Evolutionary conservation across 2,329 filamentous ascomycete species (phyloP).

Genomic region (Hypoxylon sp.): DNA sequence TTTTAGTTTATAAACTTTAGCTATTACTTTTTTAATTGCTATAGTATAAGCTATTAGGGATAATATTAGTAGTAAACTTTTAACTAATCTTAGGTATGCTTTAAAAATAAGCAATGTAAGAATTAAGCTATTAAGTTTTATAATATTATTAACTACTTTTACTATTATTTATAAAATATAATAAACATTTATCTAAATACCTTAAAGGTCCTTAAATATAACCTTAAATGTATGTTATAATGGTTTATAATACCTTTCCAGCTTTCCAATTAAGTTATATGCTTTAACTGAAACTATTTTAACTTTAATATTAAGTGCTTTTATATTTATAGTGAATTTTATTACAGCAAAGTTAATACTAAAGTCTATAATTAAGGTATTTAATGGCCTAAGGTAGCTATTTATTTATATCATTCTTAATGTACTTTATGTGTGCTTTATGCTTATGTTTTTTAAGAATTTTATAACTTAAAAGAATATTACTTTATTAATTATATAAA

Average conservation of each 20-base stretch:
- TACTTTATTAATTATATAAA: conserved; percentile 3
- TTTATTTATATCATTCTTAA: not conserved
- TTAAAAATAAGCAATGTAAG: conserved; percentile 13
- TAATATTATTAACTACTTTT: conserved; percentile 13
- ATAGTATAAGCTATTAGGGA: too few species aligned
- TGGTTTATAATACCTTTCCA: too few species aligned
- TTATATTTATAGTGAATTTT: not conserved
- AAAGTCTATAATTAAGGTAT: not conserved
- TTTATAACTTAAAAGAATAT: conserved; percentile 1
- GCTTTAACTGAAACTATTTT: not conserved
- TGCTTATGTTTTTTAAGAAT: conserved; percentile 1
- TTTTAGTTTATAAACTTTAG: too few species aligned
- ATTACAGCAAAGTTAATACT: not conserved
- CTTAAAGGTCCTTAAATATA: not conserved
- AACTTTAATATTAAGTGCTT: not conserved
- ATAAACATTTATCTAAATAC: not conserved
- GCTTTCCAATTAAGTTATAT: not conserved
- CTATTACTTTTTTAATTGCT: too few species aligned
- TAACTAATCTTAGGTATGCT: too few species aligned
- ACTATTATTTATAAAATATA: not conserved
- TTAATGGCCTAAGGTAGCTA: not conserved
- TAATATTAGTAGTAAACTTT: too few species aligned
- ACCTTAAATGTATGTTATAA: too few species aligned
- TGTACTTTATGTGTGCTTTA: not conserved
- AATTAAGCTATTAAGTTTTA: conserved; percentile 7